These are phyloP conservation scores for Ambrosia hybrid DNA, from an alignment of 140 eudicot genomes.

Conservation along the genomic window DNA sequence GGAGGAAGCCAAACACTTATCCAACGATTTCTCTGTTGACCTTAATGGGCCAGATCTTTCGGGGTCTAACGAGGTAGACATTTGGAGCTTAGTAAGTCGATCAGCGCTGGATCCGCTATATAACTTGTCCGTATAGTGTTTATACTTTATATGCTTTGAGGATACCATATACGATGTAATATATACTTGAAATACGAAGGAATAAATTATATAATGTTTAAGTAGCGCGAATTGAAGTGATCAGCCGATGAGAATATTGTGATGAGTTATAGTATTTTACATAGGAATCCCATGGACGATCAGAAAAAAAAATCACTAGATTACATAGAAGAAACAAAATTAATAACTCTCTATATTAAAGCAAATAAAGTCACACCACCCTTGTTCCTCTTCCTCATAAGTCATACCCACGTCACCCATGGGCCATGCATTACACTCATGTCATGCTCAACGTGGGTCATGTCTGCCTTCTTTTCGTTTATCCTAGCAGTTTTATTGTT, in stretches of 20 bases:
- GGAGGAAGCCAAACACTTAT: constrained; percentile 27
- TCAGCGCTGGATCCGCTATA: constrained; percentile 49
- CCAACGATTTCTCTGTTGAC: constrained; percentile 22
- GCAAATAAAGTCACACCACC: too few species aligned
- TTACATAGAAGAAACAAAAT: too few species aligned
- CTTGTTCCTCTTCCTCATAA: too few species aligned
- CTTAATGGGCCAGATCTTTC: constrained; percentile 25
- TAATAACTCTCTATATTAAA: too few species aligned
- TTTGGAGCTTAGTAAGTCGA: constrained; percentile 49
- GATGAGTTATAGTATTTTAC: too few species aligned
- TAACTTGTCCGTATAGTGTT: constrained; percentile 42
- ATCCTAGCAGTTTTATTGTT: too few species aligned
- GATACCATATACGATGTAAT: constrained; percentile 8
- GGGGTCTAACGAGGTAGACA: constrained; percentile 36
- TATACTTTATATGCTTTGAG: background rate
- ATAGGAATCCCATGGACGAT: background rate
- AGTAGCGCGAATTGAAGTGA: background rate
- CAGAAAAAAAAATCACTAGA: background rate
- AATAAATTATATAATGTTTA: background rate
- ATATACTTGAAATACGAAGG: constrained; percentile 1
- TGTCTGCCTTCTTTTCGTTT: too few species aligned
- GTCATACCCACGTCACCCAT: too few species aligned
- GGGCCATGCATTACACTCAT: too few species aligned
- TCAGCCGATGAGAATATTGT: background rate
- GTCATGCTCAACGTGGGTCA: too few species aligned